phyloP scores from a whole-genome alignment of 192 early-diverging fungal genomes.

The Phlyctochytrium bullatum region DNA sequence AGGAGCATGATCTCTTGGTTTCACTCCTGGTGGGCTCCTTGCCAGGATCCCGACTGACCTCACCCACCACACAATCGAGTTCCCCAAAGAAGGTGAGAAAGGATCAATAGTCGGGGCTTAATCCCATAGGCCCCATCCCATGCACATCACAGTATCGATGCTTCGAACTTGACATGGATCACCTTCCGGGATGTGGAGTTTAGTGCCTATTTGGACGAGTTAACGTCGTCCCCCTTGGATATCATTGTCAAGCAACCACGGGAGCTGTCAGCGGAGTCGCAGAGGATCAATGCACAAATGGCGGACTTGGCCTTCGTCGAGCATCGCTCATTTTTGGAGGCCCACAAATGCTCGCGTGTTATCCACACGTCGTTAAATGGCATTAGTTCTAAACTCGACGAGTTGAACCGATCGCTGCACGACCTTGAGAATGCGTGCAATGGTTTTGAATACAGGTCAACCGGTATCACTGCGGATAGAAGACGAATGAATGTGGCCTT shows the following conservation, averaged over 20 bases:
- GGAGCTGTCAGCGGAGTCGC: constrained; percentile 48
- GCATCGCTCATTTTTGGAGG: constrained; percentile 66
- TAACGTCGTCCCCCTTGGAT: constrained; percentile 60
- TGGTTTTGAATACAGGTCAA: constrained; percentile 32
- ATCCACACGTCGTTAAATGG: constrained; percentile 49
- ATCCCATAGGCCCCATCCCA: too few species aligned
- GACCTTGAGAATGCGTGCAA: constrained; percentile 45
- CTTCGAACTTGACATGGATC: background rate
- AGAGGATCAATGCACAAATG: constrained; percentile 55
- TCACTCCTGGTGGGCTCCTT: too few species aligned
- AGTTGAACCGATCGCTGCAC: constrained; percentile 46
- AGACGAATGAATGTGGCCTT: constrained; percentile 8
- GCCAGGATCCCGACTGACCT: too few species aligned
- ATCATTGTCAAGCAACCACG: constrained; percentile 57
- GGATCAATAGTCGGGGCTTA: too few species aligned
- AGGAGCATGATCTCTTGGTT: too few species aligned
- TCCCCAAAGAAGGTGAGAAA: too few species aligned
- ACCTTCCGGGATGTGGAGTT: constrained; percentile 15
- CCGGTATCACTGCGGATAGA: constrained; percentile 9
- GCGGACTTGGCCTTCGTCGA: constrained; percentile 64
- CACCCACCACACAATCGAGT: too few species aligned
- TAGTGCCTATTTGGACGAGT: constrained; percentile 53
- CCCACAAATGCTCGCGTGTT: constrained; percentile 54
- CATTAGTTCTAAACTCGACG: constrained; percentile 44
- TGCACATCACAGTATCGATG: too few species aligned